Conservation (phyloP, 2,329 filamentous ascomycete genomes). For the Plectosphaerella cucumerina region DNA sequence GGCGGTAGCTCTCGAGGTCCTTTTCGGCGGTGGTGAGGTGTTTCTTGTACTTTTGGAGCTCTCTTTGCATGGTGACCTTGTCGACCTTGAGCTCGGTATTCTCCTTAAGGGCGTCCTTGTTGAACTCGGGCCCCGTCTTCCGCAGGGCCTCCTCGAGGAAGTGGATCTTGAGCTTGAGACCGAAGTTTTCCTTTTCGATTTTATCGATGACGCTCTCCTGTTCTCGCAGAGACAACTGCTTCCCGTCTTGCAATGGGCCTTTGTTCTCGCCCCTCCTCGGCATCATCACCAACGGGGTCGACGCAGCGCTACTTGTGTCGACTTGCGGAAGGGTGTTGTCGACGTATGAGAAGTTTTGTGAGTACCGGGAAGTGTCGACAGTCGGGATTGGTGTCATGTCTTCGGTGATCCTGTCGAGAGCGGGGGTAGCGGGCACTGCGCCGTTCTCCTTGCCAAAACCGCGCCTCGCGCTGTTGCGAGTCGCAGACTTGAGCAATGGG, state of each 20-base stretch:
- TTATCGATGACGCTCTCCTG: constrained; percentile 94
- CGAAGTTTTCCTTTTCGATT: constrained; percentile 98
- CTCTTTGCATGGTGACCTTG: constrained; percentile 82
- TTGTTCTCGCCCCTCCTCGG: constrained; percentile 59
- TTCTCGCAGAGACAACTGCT: constrained; percentile 85
- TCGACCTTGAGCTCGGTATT: constrained; percentile 96
- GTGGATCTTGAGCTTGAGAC: constrained; percentile 93
- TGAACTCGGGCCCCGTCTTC: constrained; percentile 85
- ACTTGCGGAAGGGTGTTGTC: constrained; percentile 72
- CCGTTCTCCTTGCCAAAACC: constrained; percentile 57
- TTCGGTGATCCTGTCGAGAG: constrained; percentile 61
- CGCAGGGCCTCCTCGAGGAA: constrained; percentile 88
- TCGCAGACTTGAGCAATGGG: constrained; percentile 81
- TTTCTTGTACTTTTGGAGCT: constrained; percentile 83
- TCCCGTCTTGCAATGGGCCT: constrained; percentile 75
- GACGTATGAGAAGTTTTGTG: constrained; percentile 59
- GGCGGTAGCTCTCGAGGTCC: constrained; percentile 78
- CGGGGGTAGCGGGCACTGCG: constrained; percentile 63
- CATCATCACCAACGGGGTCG: constrained; percentile 73
- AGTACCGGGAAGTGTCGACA: constrained; percentile 70
- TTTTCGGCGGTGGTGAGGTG: constrained; percentile 76
- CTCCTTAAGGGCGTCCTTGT: constrained; percentile 82
- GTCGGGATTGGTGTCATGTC: constrained; percentile 71
- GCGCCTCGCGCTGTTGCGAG: constrained; percentile 64
- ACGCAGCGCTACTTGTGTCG: constrained; percentile 74